Conservation (phyloP, 768 basidiomycete species). For the Paxillus involutus region DNA sequence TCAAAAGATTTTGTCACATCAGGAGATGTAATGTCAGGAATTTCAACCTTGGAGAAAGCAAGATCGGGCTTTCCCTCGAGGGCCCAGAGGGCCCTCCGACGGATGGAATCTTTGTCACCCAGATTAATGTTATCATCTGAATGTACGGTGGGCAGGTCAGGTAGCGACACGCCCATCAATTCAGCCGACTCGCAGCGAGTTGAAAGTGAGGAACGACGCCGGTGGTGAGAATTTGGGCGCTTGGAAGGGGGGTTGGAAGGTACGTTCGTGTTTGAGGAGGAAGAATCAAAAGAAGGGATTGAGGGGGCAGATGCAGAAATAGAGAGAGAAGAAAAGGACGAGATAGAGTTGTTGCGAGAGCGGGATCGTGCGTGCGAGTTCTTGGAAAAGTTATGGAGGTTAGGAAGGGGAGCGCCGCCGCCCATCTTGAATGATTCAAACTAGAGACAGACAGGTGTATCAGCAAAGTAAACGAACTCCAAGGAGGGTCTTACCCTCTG, state of each 20-base stretch:
- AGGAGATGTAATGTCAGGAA: conserved; percentile 71
- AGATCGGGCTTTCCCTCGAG: conserved; percentile 82
- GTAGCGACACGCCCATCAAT: conserved; percentile 80
- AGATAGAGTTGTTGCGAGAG: conserved; percentile 66
- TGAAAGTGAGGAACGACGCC: conserved; percentile 84
- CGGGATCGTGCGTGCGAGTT: conserved; percentile 47
- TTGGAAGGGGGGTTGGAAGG: conserved; percentile 37
- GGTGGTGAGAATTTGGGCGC: conserved; percentile 75
- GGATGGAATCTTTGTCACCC: conserved; percentile 75
- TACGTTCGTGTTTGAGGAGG: conserved; percentile 33
- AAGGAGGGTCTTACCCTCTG: conserved; percentile 36
- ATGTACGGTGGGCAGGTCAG: conserved; percentile 59
- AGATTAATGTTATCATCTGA: conserved; percentile 69
- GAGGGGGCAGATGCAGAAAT: conserved; percentile 39
- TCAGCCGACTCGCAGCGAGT: conserved; percentile 90
- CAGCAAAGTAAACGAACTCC: background rate
- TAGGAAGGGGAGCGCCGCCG: conserved; percentile 32
- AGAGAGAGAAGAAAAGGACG: conserved; percentile 35
- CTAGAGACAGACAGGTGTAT: conserved; percentile 33
- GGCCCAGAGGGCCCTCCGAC: conserved; percentile 80
- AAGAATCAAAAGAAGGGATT: conserved; percentile 37
- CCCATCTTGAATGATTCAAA: conserved; percentile 77
- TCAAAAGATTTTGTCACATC: conserved; percentile 61
- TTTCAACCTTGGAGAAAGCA: conserved; percentile 75
- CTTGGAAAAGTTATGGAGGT: conserved; percentile 36